Conservation (phyloP, 1,284 basidiomycete genomes). For the Ceratobasidium sp. region DNA sequence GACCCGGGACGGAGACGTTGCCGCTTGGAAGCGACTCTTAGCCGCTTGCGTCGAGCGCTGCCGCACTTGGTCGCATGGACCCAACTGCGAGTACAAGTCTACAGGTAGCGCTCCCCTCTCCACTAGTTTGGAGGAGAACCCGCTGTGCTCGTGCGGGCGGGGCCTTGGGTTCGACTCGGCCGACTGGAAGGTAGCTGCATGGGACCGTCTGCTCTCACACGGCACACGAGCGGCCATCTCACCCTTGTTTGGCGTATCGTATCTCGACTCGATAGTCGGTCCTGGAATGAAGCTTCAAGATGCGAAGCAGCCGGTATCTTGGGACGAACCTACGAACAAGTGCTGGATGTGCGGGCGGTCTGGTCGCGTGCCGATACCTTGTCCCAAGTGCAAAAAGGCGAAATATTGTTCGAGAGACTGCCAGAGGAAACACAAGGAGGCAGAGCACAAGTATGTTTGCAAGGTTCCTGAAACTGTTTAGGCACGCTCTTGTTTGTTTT, state of each 20-base stretch:
- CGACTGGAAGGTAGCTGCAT: constrained; percentile 9
- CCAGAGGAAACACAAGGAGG: constrained; percentile 15
- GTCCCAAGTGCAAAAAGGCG: constrained; percentile 20
- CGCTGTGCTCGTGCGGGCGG: constrained; percentile 14
- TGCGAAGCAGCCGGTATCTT: background rate
- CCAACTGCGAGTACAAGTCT: constrained; percentile 26
- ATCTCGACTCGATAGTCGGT: constrained; percentile 12
- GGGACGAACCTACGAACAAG: background rate
- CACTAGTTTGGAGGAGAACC: background rate
- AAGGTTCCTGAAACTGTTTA: background rate
- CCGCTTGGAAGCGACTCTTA: constrained; percentile 9
- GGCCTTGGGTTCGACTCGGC: constrained; percentile 3
- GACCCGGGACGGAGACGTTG: background rate
- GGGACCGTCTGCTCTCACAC: background rate
- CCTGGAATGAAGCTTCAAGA: constrained; percentile 10
- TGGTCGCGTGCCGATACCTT: background rate
- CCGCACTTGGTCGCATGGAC: constrained; percentile 9
- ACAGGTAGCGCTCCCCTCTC: background rate
- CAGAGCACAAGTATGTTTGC: constrained; percentile 20
- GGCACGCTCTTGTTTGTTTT: too few relatives aligned
- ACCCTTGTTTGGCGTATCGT: constrained; percentile 17
- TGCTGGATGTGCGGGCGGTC: constrained; percentile 23
- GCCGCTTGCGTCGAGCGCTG: constrained; percentile 15
- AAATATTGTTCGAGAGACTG: constrained; percentile 17
- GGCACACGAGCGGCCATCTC: constrained; percentile 20